Conservation (phyloP, 2,329 filamentous ascomycete genomes). For the Colletotrichum sp. region DNA sequence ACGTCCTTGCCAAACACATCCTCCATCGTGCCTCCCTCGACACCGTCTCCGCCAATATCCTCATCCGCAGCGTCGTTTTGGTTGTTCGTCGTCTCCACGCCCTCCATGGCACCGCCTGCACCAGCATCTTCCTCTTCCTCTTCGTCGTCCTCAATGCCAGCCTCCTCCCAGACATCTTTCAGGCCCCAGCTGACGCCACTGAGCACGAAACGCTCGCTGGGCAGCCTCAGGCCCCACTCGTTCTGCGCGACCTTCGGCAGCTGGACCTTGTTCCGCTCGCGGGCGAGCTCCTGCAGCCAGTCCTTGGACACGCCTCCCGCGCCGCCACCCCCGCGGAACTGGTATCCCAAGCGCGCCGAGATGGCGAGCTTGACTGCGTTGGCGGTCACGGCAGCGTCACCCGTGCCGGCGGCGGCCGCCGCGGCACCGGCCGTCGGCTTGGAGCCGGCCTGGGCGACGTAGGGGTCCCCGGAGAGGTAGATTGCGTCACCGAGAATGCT, state of each 20-base stretch:
- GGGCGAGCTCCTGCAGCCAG: constrained; percentile 76
- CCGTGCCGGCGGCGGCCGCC: constrained; percentile 46
- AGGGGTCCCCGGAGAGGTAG: constrained; percentile 72
- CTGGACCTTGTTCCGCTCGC: constrained; percentile 70
- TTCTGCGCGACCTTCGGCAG: constrained; percentile 67
- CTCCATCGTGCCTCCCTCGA: constrained; percentile 55
- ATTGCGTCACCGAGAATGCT: constrained; percentile 74
- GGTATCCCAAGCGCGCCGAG: constrained; percentile 68
- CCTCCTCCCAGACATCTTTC: constrained; percentile 61
- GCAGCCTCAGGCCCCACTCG: constrained; percentile 71
- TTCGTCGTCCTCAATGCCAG: constrained; percentile 42
- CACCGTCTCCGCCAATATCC: constrained; percentile 49
- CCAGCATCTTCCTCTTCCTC: constrained; percentile 46
- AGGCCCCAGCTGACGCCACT: constrained; percentile 70
- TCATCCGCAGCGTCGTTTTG: constrained; percentile 38
- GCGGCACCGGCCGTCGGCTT: constrained; percentile 57
- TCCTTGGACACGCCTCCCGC: constrained; percentile 70
- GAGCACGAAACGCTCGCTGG: constrained; percentile 71
- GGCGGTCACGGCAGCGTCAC: constrained; percentile 64
- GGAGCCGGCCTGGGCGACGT: constrained; percentile 61
- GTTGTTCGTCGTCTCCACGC: constrained; percentile 42
- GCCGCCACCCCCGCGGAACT: constrained; percentile 65
- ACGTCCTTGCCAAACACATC: constrained; percentile 61
- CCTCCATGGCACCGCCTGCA: constrained; percentile 54
- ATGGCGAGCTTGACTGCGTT: constrained; percentile 78